Base-by-base conservation (phyloP, 139 green algal species). In the Chlamydomonas asymmetrica region DNA sequence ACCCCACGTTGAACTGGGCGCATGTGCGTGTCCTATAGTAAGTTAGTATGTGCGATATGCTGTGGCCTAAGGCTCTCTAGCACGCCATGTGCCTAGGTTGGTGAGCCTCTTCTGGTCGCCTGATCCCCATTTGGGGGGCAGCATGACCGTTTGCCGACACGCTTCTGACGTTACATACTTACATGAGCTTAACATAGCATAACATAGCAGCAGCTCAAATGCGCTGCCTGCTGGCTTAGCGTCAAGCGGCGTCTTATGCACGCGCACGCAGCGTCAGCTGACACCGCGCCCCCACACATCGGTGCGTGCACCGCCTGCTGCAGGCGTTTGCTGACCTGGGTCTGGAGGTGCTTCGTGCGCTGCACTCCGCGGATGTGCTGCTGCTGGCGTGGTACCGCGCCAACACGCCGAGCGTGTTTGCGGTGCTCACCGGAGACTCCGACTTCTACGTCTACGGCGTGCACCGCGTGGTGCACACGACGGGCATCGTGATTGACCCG, bases 391-490 rank as follows among this genome's bases (percentile, higher is more conserved):
- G 40, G 59, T 72, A 65, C 3, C 35, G 29, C 3, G 25, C 29
- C 23, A 25, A 71, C 48, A 23, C 59, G 16, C 8, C 27, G 27
- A 22, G 27, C 40, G 45, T 82, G 18, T 71, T 82, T 23, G 75
- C 66, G 16, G 59, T 76, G 34, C 31, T 82, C 8, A 72, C 75
- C 1, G 59, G 45, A 4, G 60, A 82, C 35, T 76, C 66, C 2
- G 75, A 76, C 66, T 72, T 82, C 13, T 82, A 76, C 75, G 75
- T 82, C 5, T 59, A 65, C 31, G 75, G 59, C 66, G 67, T 72
- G 16, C 32, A 38, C 4, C 6, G 3, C 4, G 5, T 82, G 2
- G 43, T 63, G 2, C 41, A 76, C n/a, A 23, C 32, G 5, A 5
- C 6, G 1, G 75, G 66, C 32, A 35, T 82, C 16, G 75, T 82